Evolutionary conservation across 768 basidiomycete species (phyloP), one percentile per base, ranked within the genome.

Genomic region (Russula sp.): DNA sequence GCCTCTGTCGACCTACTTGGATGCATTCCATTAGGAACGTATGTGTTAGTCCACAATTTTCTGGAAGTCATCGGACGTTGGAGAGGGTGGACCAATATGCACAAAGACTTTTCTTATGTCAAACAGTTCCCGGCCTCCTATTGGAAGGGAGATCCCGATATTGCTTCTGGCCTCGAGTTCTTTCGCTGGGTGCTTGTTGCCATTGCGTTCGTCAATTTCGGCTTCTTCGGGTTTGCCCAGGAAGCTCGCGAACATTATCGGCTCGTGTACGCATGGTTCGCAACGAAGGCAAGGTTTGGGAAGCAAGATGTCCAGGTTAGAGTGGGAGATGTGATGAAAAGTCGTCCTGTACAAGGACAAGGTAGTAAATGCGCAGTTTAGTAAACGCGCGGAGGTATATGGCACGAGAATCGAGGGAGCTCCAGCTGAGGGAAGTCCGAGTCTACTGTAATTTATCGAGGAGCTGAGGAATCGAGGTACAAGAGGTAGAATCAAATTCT

Each of bases 221-320:
- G 61, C 0, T 82, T 83, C 74, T 83, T 84, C 60, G 78, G 82
- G 0, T 81, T 83, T 58, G 78, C 80, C 1, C 67, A 73, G 42
- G 82, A 84, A 54, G 80, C 78, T 16, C 69, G 74, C 39, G 68
- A 61, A 48, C 72, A 77, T 56, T 81, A 81, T 63, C 48, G 56
- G 38, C 54, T 60, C 22, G 67, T 63, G 4, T 68, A 68, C 61
- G 67, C 66, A 18, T 64, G 67, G 5, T 54, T 72, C 49, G 67
- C 66, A n/a, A n/a, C n/a, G n/a, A n/a, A n/a, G n/a, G n/a, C n/a
- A n/a, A n/a, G n/a, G n/a, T n/a, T n/a, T n/a, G n/a, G n/a, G n/a
- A n/a, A n/a, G n/a, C n/a, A n/a, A n/a, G n/a, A n/a, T n/a, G n/a
- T n/a, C n/a, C n/a, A n/a, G n/a, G n/a, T n/a, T n/a, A n/a, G n/a